Base-by-base conservation (phyloP, 2,329 filamentous ascomycete species). In the Passalora sequoiae region DNA sequence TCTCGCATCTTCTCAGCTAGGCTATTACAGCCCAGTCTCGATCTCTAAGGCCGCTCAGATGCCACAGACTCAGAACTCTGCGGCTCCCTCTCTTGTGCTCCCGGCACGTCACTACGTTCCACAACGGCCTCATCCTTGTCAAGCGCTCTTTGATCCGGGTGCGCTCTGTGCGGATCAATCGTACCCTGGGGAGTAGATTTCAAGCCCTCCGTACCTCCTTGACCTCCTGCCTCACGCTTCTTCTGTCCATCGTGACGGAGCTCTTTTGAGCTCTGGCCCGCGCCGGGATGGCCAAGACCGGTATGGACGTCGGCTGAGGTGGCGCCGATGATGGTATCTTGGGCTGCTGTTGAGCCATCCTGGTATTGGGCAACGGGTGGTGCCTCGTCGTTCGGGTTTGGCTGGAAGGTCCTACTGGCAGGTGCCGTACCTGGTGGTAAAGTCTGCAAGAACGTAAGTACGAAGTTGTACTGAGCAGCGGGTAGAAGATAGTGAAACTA, bases 361-460 rank as follows among this genome's bases (percentile, higher is more conserved):
- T 6, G 64, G 64, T 70, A 70, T 52, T 68, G 52, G 24, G 64
- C 57, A 68, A 48, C 66, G 38, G 66, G 58, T 4, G 69, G 40
- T 13, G 22, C 32, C 27, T 64, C 62, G 48, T 53, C 51, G 13
- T 39, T 50, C 44, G 65, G 60, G 63, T 73, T 72, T 20, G 72
- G 69, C 8, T 62, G 54, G 66, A 69, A 74, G 13, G 69, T 69
- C 12, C 56, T 61, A 29, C 65, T 60, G 1, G 64, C 50, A 1
- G 84, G 84, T 0, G 84, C 83, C 3, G 77, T 76, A 46, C 84
- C 84, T 0, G 81, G 66, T 0, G 80, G 73, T 25, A 80, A 66
- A 1, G 72, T 74, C 33, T 40, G 38, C 6, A 13, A 16, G 9
- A 6, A 4, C 8, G 4, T 38, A 19, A 33, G 29, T 31, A 31